Conservation (phyloP, 345 rosid genomes). For the Populus pruinosa region DNA sequence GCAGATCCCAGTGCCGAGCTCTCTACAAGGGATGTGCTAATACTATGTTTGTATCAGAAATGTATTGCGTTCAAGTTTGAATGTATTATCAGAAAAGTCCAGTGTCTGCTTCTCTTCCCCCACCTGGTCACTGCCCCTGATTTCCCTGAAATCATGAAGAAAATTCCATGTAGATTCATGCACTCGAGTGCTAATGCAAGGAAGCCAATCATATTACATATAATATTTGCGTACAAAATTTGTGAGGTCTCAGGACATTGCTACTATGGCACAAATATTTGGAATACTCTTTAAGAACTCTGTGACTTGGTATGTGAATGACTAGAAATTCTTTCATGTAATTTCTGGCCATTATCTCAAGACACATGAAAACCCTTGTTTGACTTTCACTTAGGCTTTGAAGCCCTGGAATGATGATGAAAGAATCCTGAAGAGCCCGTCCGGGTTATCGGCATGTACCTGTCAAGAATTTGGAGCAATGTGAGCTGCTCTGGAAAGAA, state of each 20-base stretch:
- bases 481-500: neutral
- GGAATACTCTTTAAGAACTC: neutral
- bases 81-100: neutral
- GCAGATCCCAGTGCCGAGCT: neutral
- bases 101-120: too few species aligned
- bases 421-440: conserved; percentile 86
- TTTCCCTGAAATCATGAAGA: too few species aligned
- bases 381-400: conserved; percentile 17
- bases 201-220: too few species aligned
- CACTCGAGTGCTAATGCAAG: too few species aligned
- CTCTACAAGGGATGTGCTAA: neutral
- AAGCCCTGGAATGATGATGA: conserved; percentile 67
- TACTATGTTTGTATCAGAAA: neutral
- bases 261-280: neutral
- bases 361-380: neutral
- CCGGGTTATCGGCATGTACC: conserved; percentile 96
- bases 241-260: too few species aligned
- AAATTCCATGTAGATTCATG: too few species aligned
- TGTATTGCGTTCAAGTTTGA: neutral
- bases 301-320: too few species aligned
- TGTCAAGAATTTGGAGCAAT: conserved; percentile 12
- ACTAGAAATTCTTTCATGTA: neutral
- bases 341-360: neutral
- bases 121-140: too few species aligned
- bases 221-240: too few species aligned